Percentiles rank a stretch among this genome's conserved stretches.
phyloP scores from a whole-genome alignment of 73 alveolate species.

The Paramecium pentaurelia region DNA sequence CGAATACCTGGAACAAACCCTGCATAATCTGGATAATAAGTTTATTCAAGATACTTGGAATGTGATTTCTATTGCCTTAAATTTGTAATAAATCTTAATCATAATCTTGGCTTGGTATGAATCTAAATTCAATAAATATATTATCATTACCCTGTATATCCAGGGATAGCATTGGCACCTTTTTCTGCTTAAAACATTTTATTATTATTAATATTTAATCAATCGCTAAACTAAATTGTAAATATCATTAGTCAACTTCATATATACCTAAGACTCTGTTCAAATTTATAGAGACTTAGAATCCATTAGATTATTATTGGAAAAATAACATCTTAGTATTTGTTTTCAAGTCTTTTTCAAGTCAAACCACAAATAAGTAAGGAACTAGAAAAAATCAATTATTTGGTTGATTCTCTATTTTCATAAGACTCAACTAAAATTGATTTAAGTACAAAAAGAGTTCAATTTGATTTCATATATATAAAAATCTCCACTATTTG shows the following conservation, averaged over 20 bases:
- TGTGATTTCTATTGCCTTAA: constrained; percentile 39
- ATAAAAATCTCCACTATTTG: too few species aligned
- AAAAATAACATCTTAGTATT: neutral
- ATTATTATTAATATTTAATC: neutral
- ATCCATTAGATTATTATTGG: neutral
- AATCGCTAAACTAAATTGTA: neutral
- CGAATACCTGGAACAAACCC: constrained; percentile 61
- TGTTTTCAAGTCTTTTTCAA: neutral
- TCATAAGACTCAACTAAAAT: neutral
- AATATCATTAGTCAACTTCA: neutral
- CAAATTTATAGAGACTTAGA: neutral
- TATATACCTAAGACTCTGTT: neutral
- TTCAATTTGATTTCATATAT: too few species aligned
- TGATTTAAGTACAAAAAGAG: too few species aligned
- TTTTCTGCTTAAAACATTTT: constrained; percentile 42
- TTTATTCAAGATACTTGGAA: neutral
- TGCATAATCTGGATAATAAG: constrained; percentile 41
- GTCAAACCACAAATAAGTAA: neutral
- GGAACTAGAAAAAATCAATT: neutral
- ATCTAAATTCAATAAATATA: neutral
- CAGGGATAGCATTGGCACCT: constrained; percentile 59
- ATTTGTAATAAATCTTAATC: constrained; percentile 8
- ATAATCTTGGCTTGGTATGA: constrained; percentile 1
- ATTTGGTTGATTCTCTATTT: neutral
- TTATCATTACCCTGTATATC: constrained; percentile 26